Percentiles rank a stretch among this genome's conserved stretches.
Evolutionary conservation across 768 basidiomycete species (phyloP).

Genomic region (Pholiota molesta): DNA sequence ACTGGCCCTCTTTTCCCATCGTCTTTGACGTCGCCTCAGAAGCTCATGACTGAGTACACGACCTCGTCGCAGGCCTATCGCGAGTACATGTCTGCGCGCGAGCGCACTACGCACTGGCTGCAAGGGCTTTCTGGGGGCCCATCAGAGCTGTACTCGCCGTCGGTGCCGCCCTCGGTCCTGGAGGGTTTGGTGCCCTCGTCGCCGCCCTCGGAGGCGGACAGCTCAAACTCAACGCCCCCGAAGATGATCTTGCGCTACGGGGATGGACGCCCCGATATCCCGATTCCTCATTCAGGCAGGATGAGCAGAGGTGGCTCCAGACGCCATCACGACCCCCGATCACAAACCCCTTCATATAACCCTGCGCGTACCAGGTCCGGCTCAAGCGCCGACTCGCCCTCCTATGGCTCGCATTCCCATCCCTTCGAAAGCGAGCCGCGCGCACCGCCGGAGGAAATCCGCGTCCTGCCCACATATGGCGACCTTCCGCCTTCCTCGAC

Average conservation of each 20-base stretch:
- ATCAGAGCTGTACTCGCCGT: conserved; percentile 56
- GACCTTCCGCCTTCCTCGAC: conserved; percentile 35
- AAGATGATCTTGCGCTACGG: conserved; percentile 72
- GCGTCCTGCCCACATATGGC: conserved; percentile 56
- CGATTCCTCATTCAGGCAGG: conserved; percentile 50
- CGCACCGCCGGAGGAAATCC: conserved; percentile 60
- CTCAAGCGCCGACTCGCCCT: conserved; percentile 36
- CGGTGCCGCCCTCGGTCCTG: conserved; percentile 55
- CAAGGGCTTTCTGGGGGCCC: conserved; percentile 32
- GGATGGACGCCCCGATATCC: conserved; percentile 65
- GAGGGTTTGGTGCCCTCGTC: conserved; percentile 43
- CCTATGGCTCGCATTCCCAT: conserved; percentile 30
- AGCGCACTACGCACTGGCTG: conserved; percentile 72
- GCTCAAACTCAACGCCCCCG: conserved; percentile 61
- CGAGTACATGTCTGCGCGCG: conserved; percentile 59
- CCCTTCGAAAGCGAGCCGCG: conserved; percentile 25
- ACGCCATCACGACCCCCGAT: conserved; percentile 26
- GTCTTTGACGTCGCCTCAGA: conserved; percentile 17
- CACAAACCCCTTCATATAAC: conserved; percentile 29
- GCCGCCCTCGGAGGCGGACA: conserved; percentile 51
- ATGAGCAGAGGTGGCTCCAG: conserved; percentile 22
- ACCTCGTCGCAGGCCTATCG: conserved; percentile 59
- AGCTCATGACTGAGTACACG: conserved; percentile 65
- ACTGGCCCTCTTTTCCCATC: conserved; percentile 30
- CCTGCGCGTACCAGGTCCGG: conserved; percentile 39